Conservation (phyloP, 2,329 filamentous ascomycete species). For the Sclerotinia trifoliorum region DNA sequence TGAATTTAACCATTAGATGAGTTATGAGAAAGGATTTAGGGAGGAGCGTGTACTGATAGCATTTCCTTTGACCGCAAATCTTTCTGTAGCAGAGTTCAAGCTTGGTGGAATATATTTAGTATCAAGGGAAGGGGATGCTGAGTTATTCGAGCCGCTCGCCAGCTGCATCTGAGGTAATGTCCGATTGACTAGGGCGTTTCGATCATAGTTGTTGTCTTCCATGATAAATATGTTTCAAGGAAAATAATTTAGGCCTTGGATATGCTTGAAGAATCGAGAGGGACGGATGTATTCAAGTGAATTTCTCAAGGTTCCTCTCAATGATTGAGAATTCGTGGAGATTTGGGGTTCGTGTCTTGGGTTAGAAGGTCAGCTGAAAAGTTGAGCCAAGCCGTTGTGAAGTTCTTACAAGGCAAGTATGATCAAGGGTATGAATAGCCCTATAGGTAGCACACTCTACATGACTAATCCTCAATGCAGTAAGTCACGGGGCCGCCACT, state of each 20-base stretch:
- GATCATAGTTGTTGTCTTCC: slow-evolving; percentile 10
- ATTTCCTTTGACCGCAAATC: slow-evolving; percentile 21
- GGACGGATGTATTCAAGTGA: neutral
- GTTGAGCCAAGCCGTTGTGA: neutral
- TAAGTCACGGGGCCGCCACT: neutral
- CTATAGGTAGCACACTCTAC: neutral
- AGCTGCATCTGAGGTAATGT: slow-evolving; percentile 21
- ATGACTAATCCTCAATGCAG: neutral
- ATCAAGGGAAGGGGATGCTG: neutral
- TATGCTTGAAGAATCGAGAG: neutral
- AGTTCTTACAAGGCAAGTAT: neutral
- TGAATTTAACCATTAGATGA: slow-evolving; percentile 8
- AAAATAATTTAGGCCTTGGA: no score
- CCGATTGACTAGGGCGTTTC: slow-evolving; percentile 13
- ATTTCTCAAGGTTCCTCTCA: neutral
- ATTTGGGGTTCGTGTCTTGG: neutral
- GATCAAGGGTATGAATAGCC: neutral
- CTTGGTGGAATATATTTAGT: neutral
- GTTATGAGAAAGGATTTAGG: neutral
- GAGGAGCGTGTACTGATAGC: slow-evolving; percentile 1
- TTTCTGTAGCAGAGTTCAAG: neutral
- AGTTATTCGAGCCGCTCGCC: neutral
- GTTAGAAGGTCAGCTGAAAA: neutral
- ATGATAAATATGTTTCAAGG: neutral
- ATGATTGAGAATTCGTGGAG: neutral